Evolutionary conservation across 2,329 filamentous ascomycete genomes (phyloP), one percentile per base, ranked within the genome.

Genomic region (Ascochyta viciae-villosae): DNA sequence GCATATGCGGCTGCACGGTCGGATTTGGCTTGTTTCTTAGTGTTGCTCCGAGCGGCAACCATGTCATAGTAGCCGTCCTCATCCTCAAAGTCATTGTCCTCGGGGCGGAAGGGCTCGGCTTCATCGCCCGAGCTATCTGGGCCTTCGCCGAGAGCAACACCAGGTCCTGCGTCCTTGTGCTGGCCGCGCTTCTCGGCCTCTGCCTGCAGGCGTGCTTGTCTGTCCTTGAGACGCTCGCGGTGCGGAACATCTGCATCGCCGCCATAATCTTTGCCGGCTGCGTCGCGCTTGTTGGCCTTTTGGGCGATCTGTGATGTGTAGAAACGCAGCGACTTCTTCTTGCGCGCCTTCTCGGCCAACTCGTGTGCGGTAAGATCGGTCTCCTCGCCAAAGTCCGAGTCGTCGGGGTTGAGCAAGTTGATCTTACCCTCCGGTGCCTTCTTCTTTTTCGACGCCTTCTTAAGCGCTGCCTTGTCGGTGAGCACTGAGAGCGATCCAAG

Each of bases 231-330:
- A 49, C 95, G 89, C 77, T 99, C 95, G 53, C 93, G 87, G 75
- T 97, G 89, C 3, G 95, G 95, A 48, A 96, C 84, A 76, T 96
- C 91, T 64, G 85, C 83, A 72, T 96, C 91, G 65, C 91, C 91
- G 63, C 91, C 91, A 1, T 88, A 86, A 54, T 90, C 87, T 58
- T 87, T 85, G 38, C 89, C 89, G 35, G 89, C 89, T 29, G 83
- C 86, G 6, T 87, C 86, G 51, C 91, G 91, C 74, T 91, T 93
- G 79, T 92, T 96, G 53, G 91, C 87, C 78, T 97, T 98, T 75
- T 98, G 94, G 26, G 91, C 89, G 63, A 99, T 95, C 74, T 99
- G 95, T 3, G 93, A 96, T 2, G 96, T 98, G 83, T 99, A 99
- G 82, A 99, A 99, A 60, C 92, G 90, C 54, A 99, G 85, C 62